A percentile compares a stretch with the other conserved stretches of the same genome.
Conservation (phyloP, 371 early-diverging fungal genomes). For the Syncephalastrum sp. region DNA sequence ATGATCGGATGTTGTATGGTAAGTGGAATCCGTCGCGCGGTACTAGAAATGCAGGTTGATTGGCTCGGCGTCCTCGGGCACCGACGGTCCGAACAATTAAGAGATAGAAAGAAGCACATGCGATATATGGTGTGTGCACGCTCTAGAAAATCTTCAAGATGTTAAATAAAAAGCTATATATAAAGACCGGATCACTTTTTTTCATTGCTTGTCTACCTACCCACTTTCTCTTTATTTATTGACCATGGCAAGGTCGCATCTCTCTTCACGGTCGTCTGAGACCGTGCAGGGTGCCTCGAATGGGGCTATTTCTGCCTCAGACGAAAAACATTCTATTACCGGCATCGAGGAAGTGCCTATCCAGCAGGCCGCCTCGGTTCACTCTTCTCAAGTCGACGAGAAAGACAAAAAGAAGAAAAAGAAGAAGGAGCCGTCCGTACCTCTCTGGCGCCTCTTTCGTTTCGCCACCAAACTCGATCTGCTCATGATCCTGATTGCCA, state of each 20-base stretch:
- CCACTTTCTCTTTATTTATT: not conserved
- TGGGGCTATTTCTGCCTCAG: not conserved
- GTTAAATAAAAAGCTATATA: too few relatives aligned
- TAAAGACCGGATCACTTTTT: too few relatives aligned
- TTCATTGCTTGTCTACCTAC: not conserved
- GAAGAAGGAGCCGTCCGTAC: constrained; percentile 35
- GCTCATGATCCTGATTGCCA: constrained; percentile 25
- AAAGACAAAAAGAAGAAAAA: constrained; percentile 32
- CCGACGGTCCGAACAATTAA: not conserved
- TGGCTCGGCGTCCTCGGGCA: too few relatives aligned
- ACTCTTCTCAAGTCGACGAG: constrained; percentile 3
- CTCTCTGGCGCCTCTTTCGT: constrained; percentile 33
- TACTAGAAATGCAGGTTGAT: too few relatives aligned
- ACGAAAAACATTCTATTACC: constrained; percentile 3
- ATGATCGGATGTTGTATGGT: too few relatives aligned
- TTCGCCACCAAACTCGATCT: constrained; percentile 30
- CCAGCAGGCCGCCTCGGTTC: not conserved
- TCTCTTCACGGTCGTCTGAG: constrained; percentile 7
- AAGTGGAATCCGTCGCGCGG: too few relatives aligned
- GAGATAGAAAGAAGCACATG: not conserved
- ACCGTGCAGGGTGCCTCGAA: constrained; percentile 9
- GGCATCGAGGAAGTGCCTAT: constrained; percentile 6
- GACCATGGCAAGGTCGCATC: constrained; percentile 6
- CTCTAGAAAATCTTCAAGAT: too few relatives aligned
- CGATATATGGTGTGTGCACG: too few relatives aligned